These are phyloP conservation scores for Phytophthora multivora DNA, from an alignment of 352 stramenopile species.

Conservation along the genomic window DNA sequence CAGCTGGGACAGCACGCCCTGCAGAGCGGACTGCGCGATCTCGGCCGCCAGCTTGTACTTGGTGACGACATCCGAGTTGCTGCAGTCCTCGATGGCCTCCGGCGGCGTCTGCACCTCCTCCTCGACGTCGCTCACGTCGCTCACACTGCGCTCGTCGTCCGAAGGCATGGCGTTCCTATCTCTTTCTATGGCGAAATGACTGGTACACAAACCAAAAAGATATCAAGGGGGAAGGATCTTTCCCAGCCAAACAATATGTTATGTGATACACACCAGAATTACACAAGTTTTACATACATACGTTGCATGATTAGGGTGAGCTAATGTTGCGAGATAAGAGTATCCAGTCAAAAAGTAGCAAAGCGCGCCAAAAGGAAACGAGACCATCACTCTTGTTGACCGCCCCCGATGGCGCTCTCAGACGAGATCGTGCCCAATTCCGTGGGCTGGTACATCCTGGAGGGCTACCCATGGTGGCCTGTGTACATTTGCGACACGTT, in stretches of 20 bases:
- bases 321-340: neutral
- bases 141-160: conserved; percentile 42
- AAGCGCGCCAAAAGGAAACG: conserved; percentile 3
- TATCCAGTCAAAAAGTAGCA: neutral
- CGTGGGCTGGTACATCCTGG: conserved; percentile 86
- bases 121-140: conserved; percentile 82
- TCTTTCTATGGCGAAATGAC: conserved; percentile 7
- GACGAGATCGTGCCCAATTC: conserved; percentile 58
- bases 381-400: neutral
- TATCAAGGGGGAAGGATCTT: conserved; percentile 5
- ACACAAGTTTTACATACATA: too few relatives aligned
- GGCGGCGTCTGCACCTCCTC: conserved; percentile 58
- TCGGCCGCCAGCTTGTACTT: conserved; percentile 99
- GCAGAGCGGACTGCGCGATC: conserved; percentile 98
- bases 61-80: conserved; percentile 92
- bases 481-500: conserved; percentile 84
- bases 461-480: conserved; percentile 87
- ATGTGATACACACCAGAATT: neutral
- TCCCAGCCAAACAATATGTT: neutral
- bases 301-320: too few relatives aligned
- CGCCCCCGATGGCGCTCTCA: conserved; percentile 3
- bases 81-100: conserved; percentile 85
- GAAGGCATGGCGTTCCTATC: conserved; percentile 37
- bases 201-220: conserved; percentile 13
- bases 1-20: conserved; percentile 95